Conservation (phyloP, 2,329 filamentous ascomycete species). For the Aspergillus sclerotialis region DNA sequence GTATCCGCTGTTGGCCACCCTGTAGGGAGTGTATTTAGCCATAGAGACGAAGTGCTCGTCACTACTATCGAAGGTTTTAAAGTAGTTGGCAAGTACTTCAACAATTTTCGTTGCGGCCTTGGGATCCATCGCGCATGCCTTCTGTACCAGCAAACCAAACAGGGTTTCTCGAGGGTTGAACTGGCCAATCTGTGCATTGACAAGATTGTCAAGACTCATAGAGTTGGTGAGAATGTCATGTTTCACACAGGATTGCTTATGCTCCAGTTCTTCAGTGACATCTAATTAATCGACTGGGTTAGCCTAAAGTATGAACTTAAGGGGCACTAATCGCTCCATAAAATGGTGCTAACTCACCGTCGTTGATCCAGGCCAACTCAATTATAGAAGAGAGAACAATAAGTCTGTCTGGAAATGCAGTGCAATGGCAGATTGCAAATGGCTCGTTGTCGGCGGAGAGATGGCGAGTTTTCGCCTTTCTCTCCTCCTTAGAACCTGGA, state of each 20-base stretch:
- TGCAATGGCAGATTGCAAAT: constrained; percentile 3
- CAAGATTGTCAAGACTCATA: background rate
- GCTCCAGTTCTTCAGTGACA: constrained; percentile 1
- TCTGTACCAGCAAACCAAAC: background rate
- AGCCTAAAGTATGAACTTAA: background rate
- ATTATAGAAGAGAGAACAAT: background rate
- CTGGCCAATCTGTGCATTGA: background rate
- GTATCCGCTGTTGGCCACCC: constrained; percentile 1
- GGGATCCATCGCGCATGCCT: constrained; percentile 1
- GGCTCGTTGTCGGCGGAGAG: background rate
- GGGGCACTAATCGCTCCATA: no score
- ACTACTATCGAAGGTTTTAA: background rate
- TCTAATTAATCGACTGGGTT: background rate
- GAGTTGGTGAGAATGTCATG: background rate
- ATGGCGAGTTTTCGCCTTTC: constrained; percentile 1
- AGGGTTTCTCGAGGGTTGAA: background rate
- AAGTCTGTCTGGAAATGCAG: constrained; percentile 1
- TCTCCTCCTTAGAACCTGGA: background rate
- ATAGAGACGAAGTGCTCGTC: background rate
- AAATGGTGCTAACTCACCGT: background rate
- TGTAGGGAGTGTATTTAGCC: constrained; percentile 1
- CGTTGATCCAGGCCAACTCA: constrained; percentile 3
- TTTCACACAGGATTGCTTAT: background rate
- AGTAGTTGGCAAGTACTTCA: background rate
- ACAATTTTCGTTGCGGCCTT: background rate